A percentile compares a stretch with the other conserved stretches of the same genome.
Evolutionary conservation across 768 basidiomycete genomes (phyloP).

Genomic region (Mycena albidolilacea): DNA sequence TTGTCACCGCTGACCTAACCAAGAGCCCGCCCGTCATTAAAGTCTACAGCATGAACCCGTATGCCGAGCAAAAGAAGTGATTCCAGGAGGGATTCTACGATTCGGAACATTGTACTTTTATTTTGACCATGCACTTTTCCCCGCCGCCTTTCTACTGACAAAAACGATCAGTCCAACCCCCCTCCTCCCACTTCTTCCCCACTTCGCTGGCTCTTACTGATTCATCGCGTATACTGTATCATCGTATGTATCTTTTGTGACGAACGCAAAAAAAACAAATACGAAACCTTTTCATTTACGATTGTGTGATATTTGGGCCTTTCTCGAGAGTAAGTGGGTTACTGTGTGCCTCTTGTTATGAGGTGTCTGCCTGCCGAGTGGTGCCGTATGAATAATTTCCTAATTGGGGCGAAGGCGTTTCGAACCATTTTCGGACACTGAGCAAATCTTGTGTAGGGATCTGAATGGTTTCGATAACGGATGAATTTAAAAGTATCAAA

Average conservation of each 20-base stretch:
- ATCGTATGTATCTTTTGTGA: slow-evolving; percentile 40
- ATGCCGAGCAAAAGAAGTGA: slow-evolving; percentile 72
- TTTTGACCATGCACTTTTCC: slow-evolving; percentile 44
- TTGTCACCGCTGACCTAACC: slow-evolving; percentile 94
- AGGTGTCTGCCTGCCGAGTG: background rate
- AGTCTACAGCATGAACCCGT: slow-evolving; percentile 96
- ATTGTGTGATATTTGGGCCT: background rate
- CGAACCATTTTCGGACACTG: background rate
- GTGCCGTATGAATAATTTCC: background rate
- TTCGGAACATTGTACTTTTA: slow-evolving; percentile 50
- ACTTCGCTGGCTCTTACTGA: slow-evolving; percentile 37
- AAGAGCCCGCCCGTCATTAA: slow-evolving; percentile 98
- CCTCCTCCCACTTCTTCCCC: slow-evolving; percentile 18
- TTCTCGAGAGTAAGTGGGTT: no score
- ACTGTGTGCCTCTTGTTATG: background rate
- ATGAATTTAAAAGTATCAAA: no score
- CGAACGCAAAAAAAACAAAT: slow-evolving; percentile 30
- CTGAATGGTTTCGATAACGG: no score
- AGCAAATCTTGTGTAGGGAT: background rate
- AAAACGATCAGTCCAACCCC: slow-evolving; percentile 37
- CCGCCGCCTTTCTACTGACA: slow-evolving; percentile 41
- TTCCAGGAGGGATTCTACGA: slow-evolving; percentile 24
- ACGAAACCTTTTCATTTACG: slow-evolving; percentile 8
- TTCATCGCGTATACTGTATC: slow-evolving; percentile 41
- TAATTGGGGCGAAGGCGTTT: background rate